Conservation (phyloP, 1,284 basidiomycete genomes). For the Cystobasidium slooffiae region DNA sequence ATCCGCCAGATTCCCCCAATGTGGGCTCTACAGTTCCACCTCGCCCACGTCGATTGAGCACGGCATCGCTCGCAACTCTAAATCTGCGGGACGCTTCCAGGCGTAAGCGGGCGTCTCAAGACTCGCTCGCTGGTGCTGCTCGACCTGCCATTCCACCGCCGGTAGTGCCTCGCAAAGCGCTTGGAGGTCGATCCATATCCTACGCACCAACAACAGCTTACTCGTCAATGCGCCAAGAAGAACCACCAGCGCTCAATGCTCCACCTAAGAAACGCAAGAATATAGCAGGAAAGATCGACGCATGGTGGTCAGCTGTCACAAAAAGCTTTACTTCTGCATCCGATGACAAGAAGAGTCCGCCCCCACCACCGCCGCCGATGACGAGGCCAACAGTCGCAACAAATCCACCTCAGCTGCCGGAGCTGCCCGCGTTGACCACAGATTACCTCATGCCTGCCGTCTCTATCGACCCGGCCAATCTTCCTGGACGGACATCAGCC, state of each 20-base stretch:
- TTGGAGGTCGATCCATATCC: slow-evolving; percentile 15
- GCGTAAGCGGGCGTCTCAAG: slow-evolving; percentile 13
- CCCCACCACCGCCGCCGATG: slow-evolving; percentile 21
- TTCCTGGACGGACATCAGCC: slow-evolving; percentile 45
- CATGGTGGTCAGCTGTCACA: slow-evolving; percentile 56
- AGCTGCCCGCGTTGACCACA: slow-evolving; percentile 9
- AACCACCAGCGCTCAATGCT: slow-evolving; percentile 26
- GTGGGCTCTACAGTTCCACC: neutral
- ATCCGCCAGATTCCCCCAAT: neutral
- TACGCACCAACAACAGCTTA: slow-evolving; percentile 30
- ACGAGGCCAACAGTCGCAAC: neutral
- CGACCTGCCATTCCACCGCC: slow-evolving; percentile 8
- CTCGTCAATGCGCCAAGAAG: slow-evolving; percentile 12
- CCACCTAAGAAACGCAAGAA: slow-evolving; percentile 59
- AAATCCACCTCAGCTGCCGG: neutral
- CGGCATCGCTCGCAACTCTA: slow-evolving; percentile 21
- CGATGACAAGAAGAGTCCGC: slow-evolving; percentile 39
- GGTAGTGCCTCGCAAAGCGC: neutral
- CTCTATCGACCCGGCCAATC: slow-evolving; percentile 16
- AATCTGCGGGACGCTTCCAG: slow-evolving; percentile 9
- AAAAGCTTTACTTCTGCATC: slow-evolving; percentile 50
- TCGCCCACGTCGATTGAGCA: slow-evolving; percentile 24
- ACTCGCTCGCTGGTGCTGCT: slow-evolving; percentile 5
- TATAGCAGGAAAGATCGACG: slow-evolving; percentile 54
- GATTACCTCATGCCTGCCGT: slow-evolving; percentile 17